Evolutionary conservation across 2,329 filamentous ascomycete genomes (phyloP).

Genomic region (Claviceps quebecensis): DNA sequence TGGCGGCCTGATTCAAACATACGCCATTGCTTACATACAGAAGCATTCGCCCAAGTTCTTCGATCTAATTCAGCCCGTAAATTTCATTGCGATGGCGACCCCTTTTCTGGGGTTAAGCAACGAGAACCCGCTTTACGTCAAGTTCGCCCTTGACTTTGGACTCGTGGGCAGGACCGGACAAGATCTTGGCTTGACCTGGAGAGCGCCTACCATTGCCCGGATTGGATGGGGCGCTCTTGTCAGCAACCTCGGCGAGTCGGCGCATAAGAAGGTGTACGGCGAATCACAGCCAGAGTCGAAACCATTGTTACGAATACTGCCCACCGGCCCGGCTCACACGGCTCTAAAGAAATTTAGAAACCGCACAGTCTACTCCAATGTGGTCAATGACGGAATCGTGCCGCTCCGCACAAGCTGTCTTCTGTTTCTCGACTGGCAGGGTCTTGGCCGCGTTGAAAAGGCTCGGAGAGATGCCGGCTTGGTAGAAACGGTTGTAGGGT

Average conservation of each 20-base stretch:
- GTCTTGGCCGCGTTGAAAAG: slow-evolving; percentile 84
- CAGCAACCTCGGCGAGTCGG: slow-evolving; percentile 60
- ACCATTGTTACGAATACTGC: slow-evolving; percentile 74
- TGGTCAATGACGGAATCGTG: slow-evolving; percentile 95
- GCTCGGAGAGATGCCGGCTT: slow-evolving; percentile 82
- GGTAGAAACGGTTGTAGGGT: slow-evolving; percentile 83
- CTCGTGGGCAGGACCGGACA: slow-evolving; percentile 92
- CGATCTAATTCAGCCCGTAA: slow-evolving; percentile 68
- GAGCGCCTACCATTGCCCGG: slow-evolving; percentile 69
- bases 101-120: slow-evolving; percentile 88
- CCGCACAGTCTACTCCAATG: slow-evolving; percentile 87
- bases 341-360: slow-evolving; percentile 81
- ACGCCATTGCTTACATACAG: slow-evolving; percentile 90
- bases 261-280: slow-evolving; percentile 44
- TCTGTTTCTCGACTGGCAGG: slow-evolving; percentile 94
- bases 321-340: slow-evolving; percentile 78
- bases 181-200: slow-evolving; percentile 89
- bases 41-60: slow-evolving; percentile 93
- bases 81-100: slow-evolving; percentile 78
- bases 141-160: slow-evolving; percentile 91
- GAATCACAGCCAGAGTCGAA: slow-evolving; percentile 66
- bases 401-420: slow-evolving; percentile 88
- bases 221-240: slow-evolving; percentile 85
- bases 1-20: slow-evolving; percentile 80
- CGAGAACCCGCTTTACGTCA: slow-evolving; percentile 94